These are phyloP conservation scores for Rhizopus stolonifer DNA, from an alignment of 371 early-diverging fungal genomes.

Conservation along the genomic window DNA sequence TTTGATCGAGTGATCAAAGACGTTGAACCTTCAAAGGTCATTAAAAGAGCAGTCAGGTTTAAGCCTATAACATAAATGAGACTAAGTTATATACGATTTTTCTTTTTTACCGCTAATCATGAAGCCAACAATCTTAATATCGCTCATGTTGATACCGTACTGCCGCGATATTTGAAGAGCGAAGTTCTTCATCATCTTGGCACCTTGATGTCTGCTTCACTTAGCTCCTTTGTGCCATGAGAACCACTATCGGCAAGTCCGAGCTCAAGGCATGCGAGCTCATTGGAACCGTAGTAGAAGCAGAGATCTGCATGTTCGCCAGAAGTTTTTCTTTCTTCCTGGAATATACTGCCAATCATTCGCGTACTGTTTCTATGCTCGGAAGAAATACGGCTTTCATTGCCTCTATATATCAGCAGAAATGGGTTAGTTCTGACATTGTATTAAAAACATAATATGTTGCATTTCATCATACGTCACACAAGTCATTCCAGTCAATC, in stretches of 20 bases:
- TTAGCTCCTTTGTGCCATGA: constrained; percentile 18
- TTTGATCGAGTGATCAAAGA: constrained; percentile 18
- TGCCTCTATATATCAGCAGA: constrained; percentile 15
- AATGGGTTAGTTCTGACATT: constrained; percentile 13
- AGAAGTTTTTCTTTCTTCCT: constrained; percentile 12
- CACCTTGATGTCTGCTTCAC: constrained; percentile 14
- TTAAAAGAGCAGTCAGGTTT: constrained; percentile 17
- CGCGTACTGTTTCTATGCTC: constrained; percentile 16
- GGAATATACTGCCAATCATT: constrained; percentile 11
- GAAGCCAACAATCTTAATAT: constrained; percentile 18
- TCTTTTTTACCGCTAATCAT: constrained; percentile 16
- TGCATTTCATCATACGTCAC: constrained; percentile 16
- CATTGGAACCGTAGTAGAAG: constrained; percentile 13
- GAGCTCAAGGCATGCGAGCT: constrained; percentile 18
- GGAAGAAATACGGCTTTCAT: constrained; percentile 12
- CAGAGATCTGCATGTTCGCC: constrained; percentile 15
- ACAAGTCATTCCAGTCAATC: constrained; percentile 7
- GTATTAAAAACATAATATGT: constrained; percentile 19
- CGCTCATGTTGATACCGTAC: constrained; percentile 18
- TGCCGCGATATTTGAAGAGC: constrained; percentile 17
- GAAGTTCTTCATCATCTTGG: constrained; percentile 16
- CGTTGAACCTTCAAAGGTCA: constrained; percentile 14
- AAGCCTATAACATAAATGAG: constrained; percentile 16
- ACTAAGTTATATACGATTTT: constrained; percentile 9
- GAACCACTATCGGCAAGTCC: constrained; percentile 17